Evolutionary conservation across 1,284 basidiomycete genomes (phyloP).

Genomic region (Rhodotorula sp.): DNA sequence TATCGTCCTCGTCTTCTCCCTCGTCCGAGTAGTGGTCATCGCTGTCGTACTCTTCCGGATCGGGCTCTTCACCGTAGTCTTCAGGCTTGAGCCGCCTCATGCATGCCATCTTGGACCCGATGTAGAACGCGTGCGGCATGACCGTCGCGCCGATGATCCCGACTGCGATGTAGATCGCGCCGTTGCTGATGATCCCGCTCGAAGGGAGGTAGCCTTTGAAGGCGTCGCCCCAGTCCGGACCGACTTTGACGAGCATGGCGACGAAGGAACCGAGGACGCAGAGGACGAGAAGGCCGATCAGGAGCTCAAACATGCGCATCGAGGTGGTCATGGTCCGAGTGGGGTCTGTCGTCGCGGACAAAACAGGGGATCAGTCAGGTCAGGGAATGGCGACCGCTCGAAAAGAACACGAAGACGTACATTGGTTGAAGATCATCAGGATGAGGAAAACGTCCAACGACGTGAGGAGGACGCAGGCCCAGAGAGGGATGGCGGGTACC

Average conservation of each 20-base stretch:
- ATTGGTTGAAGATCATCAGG: constrained; percentile 51
- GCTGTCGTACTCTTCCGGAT: constrained; percentile 7
- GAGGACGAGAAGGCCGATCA: constrained; percentile 68
- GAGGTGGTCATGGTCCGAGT: constrained; percentile 43
- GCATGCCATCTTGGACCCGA: constrained; percentile 63
- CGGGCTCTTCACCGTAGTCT: constrained; percentile 24
- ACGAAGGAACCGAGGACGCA: constrained; percentile 78
- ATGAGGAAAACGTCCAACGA: constrained; percentile 78
- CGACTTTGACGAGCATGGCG: constrained; percentile 70
- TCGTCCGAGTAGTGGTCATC: constrained; percentile 4
- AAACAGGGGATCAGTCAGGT: not conserved
- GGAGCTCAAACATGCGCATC: constrained; percentile 60
- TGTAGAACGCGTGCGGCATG: constrained; percentile 87
- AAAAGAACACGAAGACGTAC: constrained; percentile 8
- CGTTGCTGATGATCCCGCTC: constrained; percentile 61
- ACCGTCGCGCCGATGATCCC: constrained; percentile 75
- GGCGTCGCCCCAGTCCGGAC: constrained; percentile 71
- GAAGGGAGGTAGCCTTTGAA: constrained; percentile 81
- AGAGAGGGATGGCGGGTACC: constrained; percentile 74
- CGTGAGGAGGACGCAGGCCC: constrained; percentile 77
- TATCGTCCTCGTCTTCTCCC: constrained; percentile 10
- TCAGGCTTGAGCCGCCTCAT: constrained; percentile 60
- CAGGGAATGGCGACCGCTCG: not conserved
- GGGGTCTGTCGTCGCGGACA: constrained; percentile 28
- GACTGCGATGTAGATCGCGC: constrained; percentile 72